Conservation (phyloP, 1,284 basidiomycete genomes). For the Cutaneotrichosporon cyanovorans region DNA sequence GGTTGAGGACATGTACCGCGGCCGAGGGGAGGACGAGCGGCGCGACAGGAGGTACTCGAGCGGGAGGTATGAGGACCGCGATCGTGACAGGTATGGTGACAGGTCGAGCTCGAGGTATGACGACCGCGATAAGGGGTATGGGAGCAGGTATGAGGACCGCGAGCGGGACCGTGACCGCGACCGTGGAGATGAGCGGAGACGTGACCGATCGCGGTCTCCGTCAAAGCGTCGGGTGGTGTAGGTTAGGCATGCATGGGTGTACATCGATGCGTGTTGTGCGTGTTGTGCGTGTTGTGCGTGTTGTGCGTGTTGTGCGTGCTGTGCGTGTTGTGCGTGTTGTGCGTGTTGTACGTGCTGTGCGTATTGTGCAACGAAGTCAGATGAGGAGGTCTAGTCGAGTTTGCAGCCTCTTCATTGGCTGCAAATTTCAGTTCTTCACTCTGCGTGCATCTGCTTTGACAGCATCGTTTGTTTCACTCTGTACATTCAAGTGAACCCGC, state of each 20-base stretch:
- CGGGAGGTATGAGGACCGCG: constrained; percentile 17
- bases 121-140: constrained; percentile 9
- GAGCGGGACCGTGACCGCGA: constrained; percentile 14
- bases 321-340: no score
- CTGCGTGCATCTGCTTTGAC: constrained; percentile 2
- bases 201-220: constrained; percentile 16
- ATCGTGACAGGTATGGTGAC: constrained; percentile 20
- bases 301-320: no score
- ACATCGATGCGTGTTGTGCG: no score
- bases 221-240: constrained; percentile 20
- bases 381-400: no score
- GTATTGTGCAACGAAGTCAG: no score
- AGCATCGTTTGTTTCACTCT: neutral
- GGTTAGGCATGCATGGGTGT: neutral
- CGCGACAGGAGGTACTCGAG: constrained; percentile 37
- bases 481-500: neutral
- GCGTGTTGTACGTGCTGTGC: no score
- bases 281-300: no score
- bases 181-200: constrained; percentile 15
- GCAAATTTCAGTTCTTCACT: no score
- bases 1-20: constrained; percentile 50
- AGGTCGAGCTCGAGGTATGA: no score
- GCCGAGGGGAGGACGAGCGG: constrained; percentile 50
- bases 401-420: no score
- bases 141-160: constrained; percentile 17